Evolutionary conservation across 1,139 yeast genomes (phyloP), one percentile per base, ranked within the genome.

Genomic region (Blastobotrys arbuscula): DNA sequence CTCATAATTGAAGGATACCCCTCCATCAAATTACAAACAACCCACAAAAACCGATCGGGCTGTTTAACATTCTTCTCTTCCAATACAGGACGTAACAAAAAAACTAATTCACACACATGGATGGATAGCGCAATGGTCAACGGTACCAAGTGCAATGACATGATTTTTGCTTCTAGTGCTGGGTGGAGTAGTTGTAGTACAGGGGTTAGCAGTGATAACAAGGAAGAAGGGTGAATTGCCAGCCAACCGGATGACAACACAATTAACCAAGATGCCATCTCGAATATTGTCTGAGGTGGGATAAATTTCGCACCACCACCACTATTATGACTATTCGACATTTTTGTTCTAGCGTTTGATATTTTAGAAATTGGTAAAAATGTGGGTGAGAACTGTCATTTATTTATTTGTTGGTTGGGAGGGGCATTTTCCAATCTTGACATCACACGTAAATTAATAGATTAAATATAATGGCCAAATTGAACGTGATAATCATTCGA

Each of bases 401-500:
- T 28, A 28, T 10, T 28, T 28, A 28, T 28, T 28, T 28, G 13
- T 28, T 28, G 9, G 23, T 35, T 35, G 20, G 20, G 23, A 20
- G 20, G 13, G 8, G n/a, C 13, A 35, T 3, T 35, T 7, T 28
- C 3, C 31, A 9, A 12, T 28, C 31, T 28, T 28, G 13, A 35
- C 23, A 35, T 20, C 38, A 35, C 20, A 15, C 20, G 9, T 9
- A 15, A 33, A 15, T 9, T 4, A 4, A 18, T 10, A 30, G 2
- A 36, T 20, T 13, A 36, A 21, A 38, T 23, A 38, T 26, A 20
- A 23, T 24, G 39, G 26, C 21, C 35, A 47, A 23, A 40, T 37
- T 83, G 2, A 70, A 88, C 21, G 62, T 86, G 1, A 80, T 82
- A 55, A 63, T 84, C 2, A 77, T 86, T 5, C 76, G 95, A 59